phyloP scores from a whole-genome alignment of 1,284 basidiomycete species.

The Spongiforma sp. region DNA sequence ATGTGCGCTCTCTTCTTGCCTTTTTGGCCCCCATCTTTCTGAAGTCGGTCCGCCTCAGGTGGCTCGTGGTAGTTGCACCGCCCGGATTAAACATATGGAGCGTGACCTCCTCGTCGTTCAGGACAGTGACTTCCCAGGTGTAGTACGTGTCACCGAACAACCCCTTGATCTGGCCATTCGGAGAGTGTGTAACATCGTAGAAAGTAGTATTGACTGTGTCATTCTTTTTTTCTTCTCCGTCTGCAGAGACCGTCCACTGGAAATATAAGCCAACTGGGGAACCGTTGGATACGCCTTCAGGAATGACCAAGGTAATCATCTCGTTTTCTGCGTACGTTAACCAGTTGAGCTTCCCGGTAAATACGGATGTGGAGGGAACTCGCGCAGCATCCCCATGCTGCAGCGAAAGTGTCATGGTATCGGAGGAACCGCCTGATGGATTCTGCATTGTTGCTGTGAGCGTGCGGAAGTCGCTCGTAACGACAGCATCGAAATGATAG shows the following conservation, averaged over 20 bases:
- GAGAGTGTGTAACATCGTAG: not conserved
- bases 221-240: not conserved
- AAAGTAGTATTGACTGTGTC: not conserved
- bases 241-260: not conserved
- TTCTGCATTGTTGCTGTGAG: not conserved
- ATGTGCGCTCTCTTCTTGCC: too few species aligned
- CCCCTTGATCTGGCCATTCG: not conserved
- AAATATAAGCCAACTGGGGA: not conserved
- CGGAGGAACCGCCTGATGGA: not conserved
- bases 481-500: not conserved
- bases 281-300: not conserved
- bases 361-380: not conserved
- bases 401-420: not conserved
- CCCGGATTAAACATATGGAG: not conserved
- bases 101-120: not conserved
- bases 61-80: not conserved
- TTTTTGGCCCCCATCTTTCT: too few species aligned
- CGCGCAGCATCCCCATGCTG: not conserved
- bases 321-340: not conserved
- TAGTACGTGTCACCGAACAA: not conserved
- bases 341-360: not conserved
- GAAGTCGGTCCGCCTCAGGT: not conserved
- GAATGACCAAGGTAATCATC: not conserved
- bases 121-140: not conserved
- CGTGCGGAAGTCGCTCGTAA: not conserved